Evolutionary conservation across 1,284 basidiomycete species (phyloP), one percentile per base, ranked within the genome.

Genomic region (Marasmius sp.): DNA sequence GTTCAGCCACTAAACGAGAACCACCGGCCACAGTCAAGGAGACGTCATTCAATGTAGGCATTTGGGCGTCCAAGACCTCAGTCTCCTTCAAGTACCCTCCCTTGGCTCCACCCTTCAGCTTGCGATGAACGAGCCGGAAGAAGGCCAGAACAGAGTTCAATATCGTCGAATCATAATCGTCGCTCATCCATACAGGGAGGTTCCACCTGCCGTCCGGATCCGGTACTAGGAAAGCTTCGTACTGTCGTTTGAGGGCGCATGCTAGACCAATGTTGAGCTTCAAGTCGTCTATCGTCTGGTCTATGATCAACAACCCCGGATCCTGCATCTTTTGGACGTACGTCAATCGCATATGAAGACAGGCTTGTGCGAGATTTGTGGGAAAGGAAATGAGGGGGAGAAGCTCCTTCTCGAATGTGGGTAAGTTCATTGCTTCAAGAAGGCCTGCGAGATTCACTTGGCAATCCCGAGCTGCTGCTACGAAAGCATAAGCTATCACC

Each of bases 51-150:
- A 99, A 89, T 49, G 97, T 97, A 48, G 91, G 89, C 94, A 96
- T 97, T 69, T 99, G 96, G 20, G 92, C 91, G 73, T 99, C 97
- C 38, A 99, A 84, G 27, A 98, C 89, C 71, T 99, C 97, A 0
- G 96, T 98, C 79, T 99, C 97, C 70, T 97, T 97, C 80, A 98
- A 97, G 75, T 97, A 94, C 58, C 96, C 92, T 27, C 92, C 91
- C 72, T 93, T 95, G 61, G 87, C 85, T n/a, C 92, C 93, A 65
- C 92, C 93, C 77, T 97, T 97, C 58, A 99, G 83, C 74, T 98
- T 97, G 90, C 92, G 95, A 68, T 97, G 94, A 36, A 99, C 87
- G 36, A 99, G 81, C 71, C 88, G 91, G 84, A 99, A 99, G 79
- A 99, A 97, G 73, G 91, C 90, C 10, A 88, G 85, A 66, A 99